Conservation (phyloP, 2,329 filamentous ascomycete species). For the Sordariomycetes sp. region DNA sequence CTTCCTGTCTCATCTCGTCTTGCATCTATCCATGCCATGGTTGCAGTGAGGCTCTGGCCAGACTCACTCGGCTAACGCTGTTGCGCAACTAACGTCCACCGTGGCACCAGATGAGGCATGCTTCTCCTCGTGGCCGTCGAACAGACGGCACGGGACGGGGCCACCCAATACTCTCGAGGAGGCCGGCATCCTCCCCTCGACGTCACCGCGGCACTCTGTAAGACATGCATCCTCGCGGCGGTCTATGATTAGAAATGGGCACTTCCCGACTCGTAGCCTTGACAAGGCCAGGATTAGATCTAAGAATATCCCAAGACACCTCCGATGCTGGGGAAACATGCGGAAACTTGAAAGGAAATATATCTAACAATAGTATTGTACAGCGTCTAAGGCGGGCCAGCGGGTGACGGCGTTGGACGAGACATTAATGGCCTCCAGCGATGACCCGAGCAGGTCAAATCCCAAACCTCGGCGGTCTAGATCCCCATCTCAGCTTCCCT, state of each 20-base stretch:
- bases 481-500: conserved; percentile 28
- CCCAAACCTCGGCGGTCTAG: neutral
- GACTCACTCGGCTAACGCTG: neutral
- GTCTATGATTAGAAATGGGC: neutral
- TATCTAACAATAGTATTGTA: neutral
- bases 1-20: neutral
- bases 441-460: neutral
- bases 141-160: neutral
- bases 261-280: neutral
- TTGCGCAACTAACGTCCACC: neutral
- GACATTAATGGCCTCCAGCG: neutral
- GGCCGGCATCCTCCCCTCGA: neutral
- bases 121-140: neutral
- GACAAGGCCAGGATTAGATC: neutral
- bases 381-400: neutral
- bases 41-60: neutral
- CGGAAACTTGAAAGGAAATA: neutral
- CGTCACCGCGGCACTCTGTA: neutral
- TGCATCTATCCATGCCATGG: neutral
- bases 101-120: neutral
- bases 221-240: neutral
- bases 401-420: neutral
- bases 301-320: neutral
- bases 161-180: neutral
- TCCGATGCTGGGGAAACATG: neutral